Percentiles rank a stretch among this genome's conserved stretches.
phyloP scores from a whole-genome alignment of 371 early-diverging fungal genomes.

The Saksenaea vasiformis region DNA sequence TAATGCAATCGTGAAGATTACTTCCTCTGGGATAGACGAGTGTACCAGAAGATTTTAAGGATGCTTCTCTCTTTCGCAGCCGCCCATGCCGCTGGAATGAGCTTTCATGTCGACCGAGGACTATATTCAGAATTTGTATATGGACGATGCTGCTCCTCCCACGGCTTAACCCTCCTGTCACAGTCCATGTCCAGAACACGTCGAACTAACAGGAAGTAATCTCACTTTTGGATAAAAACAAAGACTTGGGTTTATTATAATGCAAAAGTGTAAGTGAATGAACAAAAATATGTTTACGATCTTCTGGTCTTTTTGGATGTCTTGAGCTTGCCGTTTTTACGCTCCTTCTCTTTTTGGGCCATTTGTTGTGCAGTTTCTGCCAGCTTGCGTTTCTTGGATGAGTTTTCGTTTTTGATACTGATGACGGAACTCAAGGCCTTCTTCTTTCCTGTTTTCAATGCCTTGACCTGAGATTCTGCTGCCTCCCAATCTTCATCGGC shows the following conservation, averaged over 20 bases:
- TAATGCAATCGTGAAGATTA: too few relatives aligned
- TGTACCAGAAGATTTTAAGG: too few relatives aligned
- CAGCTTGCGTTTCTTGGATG: slow-evolving; percentile 66
- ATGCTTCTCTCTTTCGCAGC: too few relatives aligned
- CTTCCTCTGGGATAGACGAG: too few relatives aligned
- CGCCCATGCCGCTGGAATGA: too few relatives aligned
- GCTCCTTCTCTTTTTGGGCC: slow-evolving; percentile 53
- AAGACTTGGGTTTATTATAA: neutral
- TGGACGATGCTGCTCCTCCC: too few relatives aligned
- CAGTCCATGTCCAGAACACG: too few relatives aligned
- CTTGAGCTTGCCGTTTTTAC: slow-evolving; percentile 50
- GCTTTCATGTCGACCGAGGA: too few relatives aligned
- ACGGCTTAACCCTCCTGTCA: too few relatives aligned
- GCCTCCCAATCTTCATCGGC: slow-evolving; percentile 71
- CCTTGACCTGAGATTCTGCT: slow-evolving; percentile 63
- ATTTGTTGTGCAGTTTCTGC: slow-evolving; percentile 50
- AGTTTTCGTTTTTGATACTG: slow-evolving; percentile 74
- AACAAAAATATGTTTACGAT: slow-evolving; percentile 28
- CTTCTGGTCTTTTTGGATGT: slow-evolving; percentile 51
- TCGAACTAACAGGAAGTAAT: too few relatives aligned
- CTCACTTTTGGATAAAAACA: too few relatives aligned
- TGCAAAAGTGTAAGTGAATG: slow-evolving; percentile 2
- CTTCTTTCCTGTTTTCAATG: slow-evolving; percentile 38
- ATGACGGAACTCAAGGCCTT: slow-evolving; percentile 64
- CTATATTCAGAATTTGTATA: too few relatives aligned